Conservation (phyloP, 305 asterid genomes). For the Fraxinus sp. region DNA sequence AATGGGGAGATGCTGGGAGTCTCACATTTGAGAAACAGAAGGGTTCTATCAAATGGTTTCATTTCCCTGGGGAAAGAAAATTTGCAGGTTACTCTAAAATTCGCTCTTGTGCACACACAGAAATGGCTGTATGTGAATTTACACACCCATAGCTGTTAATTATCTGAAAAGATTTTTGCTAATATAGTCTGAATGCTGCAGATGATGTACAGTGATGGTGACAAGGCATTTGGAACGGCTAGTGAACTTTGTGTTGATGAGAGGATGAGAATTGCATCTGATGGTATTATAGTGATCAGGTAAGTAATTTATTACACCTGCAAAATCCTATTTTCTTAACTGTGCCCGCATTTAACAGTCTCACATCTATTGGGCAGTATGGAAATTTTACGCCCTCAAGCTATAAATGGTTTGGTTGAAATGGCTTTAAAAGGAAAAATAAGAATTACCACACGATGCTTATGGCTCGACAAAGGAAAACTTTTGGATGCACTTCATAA, state of each 20-base stretch:
- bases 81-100: constrained; percentile 58
- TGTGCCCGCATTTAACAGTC: constrained; percentile 20
- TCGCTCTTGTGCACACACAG: constrained; percentile 10
- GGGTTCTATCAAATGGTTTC: constrained; percentile 93
- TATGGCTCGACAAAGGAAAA: constrained; percentile 98
- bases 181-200: constrained; percentile 40
- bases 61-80: constrained; percentile 86
- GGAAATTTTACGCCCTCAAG: constrained; percentile 89
- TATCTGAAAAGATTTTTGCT: constrained; percentile 28
- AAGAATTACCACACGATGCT: constrained; percentile 93
- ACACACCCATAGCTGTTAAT: constrained; percentile 14
- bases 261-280: constrained; percentile 86
- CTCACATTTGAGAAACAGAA: constrained; percentile 89
- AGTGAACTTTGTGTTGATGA: constrained; percentile 86
- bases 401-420: constrained; percentile 43
- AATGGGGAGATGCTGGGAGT: constrained; percentile 99
- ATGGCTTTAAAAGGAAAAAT: constrained; percentile 80
- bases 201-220: constrained; percentile 99
- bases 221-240: constrained; percentile 98
- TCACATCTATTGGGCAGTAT: constrained; percentile 54
- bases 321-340: constrained; percentile 21
- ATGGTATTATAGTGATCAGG: constrained; percentile 96
- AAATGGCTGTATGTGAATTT: not conserved
- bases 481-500: constrained; percentile 94
- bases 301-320: constrained; percentile 24